Percentiles rank a stretch among this genome's conserved stretches.
Conservation (phyloP, 257 asterid species). For the Solanum chaucha region DNA sequence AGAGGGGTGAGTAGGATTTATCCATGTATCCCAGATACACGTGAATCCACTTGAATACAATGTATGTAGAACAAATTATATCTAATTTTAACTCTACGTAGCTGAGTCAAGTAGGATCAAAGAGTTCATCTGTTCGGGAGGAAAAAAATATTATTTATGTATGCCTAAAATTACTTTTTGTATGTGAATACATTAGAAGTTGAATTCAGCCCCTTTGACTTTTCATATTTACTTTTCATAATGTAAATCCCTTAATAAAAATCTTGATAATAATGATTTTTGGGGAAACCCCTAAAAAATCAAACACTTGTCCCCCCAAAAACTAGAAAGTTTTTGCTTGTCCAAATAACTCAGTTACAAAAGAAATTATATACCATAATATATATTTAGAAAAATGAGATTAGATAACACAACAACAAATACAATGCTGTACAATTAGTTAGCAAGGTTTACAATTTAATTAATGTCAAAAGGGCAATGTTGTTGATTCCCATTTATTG, state of each 20-base stretch:
- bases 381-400: neutral
- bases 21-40: too few relatives aligned
- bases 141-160: too few relatives aligned
- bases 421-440: neutral
- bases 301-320: too few relatives aligned
- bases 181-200: neutral
- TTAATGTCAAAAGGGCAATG: constrained; percentile 18
- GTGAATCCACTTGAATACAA: accelerated
- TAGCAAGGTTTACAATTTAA: neutral
- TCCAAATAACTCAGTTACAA: neutral
- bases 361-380: neutral
- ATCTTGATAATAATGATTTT: neutral
- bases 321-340: too few relatives aligned
- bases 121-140: accelerated
- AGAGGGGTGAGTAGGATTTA: neutral
- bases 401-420: neutral
- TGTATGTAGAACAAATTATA: accelerated
- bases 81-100: accelerated
- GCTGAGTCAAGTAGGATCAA: neutral
- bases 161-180: too few relatives aligned
- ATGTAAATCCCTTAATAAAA: neutral
- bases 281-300: too few relatives aligned
- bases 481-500: constrained; percentile 44
- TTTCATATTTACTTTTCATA: neutral
- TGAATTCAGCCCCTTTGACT: neutral